Base-by-base conservation (phyloP, 768 basidiomycete genomes). In the Pleurotus eryngii region DNA sequence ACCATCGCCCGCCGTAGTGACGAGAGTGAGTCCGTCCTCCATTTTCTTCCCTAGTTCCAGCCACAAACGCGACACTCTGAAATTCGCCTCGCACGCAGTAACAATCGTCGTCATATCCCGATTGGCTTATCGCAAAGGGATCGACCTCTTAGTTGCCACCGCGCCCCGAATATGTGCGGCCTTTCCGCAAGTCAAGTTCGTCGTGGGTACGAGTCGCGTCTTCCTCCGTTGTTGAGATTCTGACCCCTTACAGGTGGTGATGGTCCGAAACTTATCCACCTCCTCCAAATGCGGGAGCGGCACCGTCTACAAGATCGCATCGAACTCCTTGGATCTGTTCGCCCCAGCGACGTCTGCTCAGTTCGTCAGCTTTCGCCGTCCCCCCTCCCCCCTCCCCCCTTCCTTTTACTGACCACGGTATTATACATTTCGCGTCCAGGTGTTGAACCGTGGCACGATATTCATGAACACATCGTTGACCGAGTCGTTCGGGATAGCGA, bases 401-500 rank as follows among this genome's bases (percentile, higher is more conserved):
- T 20, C 20, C 20, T 20, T 20, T 20, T 20, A 20, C 20, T 20
- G 20, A 20, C 20, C 20, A 20, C 20, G 20, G 20, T 20, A 20
- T 20, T 20, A 20, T 20, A 20, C 20, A 20, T 20, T 20, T 1
- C 20, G 20, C 20, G 20, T 20, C 20, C 20, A 20, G 20, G 20
- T 20, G n/a, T 81, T 99, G 9, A 77, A 78, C 5, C 85, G 85
- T 43, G 97, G 95, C 1, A 81, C 91, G 11, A 95, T 99, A 59
- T 99, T 89, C 72, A 78, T 99, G 76, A 97, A 95, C 66, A 95
- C 97, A 0, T 95, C 94, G 0, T 80, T 98, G 22, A 98, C 96
- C 1, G 97, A 98, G 68, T 84, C 97, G 0, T 99, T 98, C 63
- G 96, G 97, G 0, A 98, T 96, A 61, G 92, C 90, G n/a, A 95